Evolutionary conservation across 179 eudicot species (phyloP).

Genomic region (Silene coronaria): DNA sequence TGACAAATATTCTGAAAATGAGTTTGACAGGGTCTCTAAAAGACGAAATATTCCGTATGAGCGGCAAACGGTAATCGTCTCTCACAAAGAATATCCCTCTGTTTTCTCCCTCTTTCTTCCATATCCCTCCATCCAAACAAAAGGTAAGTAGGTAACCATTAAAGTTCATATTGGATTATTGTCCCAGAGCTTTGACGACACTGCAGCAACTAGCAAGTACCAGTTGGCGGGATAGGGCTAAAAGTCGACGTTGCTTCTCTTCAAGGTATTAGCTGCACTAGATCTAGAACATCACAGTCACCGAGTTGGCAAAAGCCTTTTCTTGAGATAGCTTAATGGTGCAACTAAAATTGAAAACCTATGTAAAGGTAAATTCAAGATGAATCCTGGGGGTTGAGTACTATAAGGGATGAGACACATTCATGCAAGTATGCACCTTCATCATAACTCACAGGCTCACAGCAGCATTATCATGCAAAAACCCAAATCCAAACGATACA

Average conservation of each 20-base stretch:
- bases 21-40: too few relatives aligned
- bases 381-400: neutral
- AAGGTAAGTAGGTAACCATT: too few relatives aligned
- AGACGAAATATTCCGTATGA: too few relatives aligned
- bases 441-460: constrained; percentile 42
- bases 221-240: constrained; percentile 68
- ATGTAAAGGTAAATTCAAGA: neutral
- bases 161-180: constrained; percentile 22
- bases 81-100: too few relatives aligned
- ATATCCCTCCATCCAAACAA: too few relatives aligned
- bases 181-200: constrained; percentile 63
- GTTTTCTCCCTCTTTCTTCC: too few relatives aligned
- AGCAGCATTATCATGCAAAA: constrained; percentile 29
- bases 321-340: constrained; percentile 34
- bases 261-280: constrained; percentile 84
- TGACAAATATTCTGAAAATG: too few relatives aligned
- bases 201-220: constrained; percentile 52
- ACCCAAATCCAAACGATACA: neutral
- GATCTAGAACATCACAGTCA: constrained; percentile 43
- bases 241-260: constrained; percentile 69
- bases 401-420: constrained; percentile 10
- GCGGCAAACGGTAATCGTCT: too few relatives aligned
- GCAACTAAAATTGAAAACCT: neutral
- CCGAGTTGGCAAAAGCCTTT: constrained; percentile 20
- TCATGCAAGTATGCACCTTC: constrained; percentile 36